Percentiles rank a stretch among this genome's conserved stretches.
Conservation (phyloP, 179 eudicot genomes). For the Beta corolliflora region DNA sequence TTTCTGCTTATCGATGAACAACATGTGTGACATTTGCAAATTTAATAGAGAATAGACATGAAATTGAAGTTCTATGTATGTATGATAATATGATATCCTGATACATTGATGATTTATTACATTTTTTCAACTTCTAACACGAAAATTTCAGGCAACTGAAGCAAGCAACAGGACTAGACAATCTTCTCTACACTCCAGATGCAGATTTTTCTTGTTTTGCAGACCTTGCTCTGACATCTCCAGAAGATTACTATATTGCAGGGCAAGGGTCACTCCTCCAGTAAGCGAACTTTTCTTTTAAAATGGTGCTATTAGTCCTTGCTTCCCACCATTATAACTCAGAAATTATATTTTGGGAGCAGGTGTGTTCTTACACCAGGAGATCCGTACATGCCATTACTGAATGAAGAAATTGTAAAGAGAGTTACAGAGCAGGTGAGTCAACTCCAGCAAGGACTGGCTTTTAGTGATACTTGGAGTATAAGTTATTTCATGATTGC, state of each 20-base stretch:
- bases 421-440: conserved; percentile 83
- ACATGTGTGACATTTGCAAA: background rate
- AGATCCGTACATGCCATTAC: conserved; percentile 92
- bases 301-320: background rate
- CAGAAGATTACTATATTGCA: conserved; percentile 78
- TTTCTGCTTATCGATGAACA: background rate
- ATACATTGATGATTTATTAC: background rate
- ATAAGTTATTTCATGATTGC: background rate
- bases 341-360: conserved; percentile 28
- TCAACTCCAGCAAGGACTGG: conserved; percentile 7
- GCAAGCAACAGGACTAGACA: conserved; percentile 80
- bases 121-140: background rate
- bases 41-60: background rate
- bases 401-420: conserved; percentile 76
- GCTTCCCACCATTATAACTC: background rate
- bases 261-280: conserved; percentile 94
- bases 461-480: background rate
- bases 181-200: conserved; percentile 89
- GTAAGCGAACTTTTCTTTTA: conserved; percentile 42
- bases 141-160: conserved; percentile 59
- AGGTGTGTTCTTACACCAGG: conserved; percentile 99
- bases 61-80: background rate
- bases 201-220: conserved; percentile 98
- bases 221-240: conserved; percentile 85
- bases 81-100: background rate